Evolutionary conservation across 2,329 filamentous ascomycete genomes (phyloP), one percentile per base, ranked within the genome.

Genomic region (Lachnum nothofagi): DNA sequence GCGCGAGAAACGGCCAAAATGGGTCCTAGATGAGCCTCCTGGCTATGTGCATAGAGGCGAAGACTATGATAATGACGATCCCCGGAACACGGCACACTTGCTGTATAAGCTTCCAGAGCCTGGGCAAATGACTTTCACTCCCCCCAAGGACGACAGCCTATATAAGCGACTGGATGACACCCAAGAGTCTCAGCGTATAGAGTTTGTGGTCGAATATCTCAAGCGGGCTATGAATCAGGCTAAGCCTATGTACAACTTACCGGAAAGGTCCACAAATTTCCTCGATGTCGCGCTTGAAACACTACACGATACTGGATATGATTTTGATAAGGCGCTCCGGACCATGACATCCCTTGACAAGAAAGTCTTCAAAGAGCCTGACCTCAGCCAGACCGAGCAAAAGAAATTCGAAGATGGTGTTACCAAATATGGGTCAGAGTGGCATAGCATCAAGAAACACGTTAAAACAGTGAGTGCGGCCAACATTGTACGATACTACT

Each of bases 371-470:
- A 90, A 91, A 60, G 91, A 97, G 65, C 93, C 93, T 0, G 82
- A 88, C 48, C 70, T 95, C 42, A 88, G 75, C 37, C 75, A 87
- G 7, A 75, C 86, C 25, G 91, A 98, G 65, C 72, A 87, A 53
- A 93, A 93, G 68, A 86, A 85, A 52, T 97, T 97, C 60, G 93
- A 96, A 63, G 91, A 96, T 64, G 93, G 81, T 34, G 88, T 98
- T 9, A 73, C 80, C 40, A 95, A 93, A 65, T 95, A 85, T 63
- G 93, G 93, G 19, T 96, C 91, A 0, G 93, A 98, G 68, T 82
- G 95, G 60, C 80, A 88, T 57, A 78, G 79, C 40, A 85, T 97
- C 51, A 89, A 84, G 56, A 83, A 86, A 58, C 87, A 95, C 66
- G 88, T 96, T 61, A 91, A 89, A 67, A 88, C 85, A 0, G 81